Evolutionary conservation across 495 filamentous ascomycete genomes (phyloP).

Genomic region (Neurospora sp.): DNA sequence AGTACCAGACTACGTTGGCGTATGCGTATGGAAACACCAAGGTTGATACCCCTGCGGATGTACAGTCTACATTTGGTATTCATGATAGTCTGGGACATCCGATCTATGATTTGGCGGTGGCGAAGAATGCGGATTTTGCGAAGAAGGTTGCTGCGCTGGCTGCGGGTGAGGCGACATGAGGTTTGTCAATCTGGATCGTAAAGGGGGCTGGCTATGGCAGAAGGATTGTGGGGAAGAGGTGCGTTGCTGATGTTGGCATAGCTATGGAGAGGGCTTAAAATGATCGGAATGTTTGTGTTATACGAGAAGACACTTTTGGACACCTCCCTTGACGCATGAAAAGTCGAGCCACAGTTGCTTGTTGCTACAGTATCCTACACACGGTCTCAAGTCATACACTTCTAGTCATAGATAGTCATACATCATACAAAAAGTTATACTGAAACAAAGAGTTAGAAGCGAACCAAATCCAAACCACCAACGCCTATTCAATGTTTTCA

Average conservation of each 20-base stretch:
- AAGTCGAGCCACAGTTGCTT: background rate
- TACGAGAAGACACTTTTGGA: background rate
- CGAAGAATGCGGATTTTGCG: constrained; percentile 18
- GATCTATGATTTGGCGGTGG: constrained; percentile 26
- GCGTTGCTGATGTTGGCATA: background rate
- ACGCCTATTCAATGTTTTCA: background rate
- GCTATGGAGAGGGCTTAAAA: no score
- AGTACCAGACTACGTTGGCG: constrained; percentile 27
- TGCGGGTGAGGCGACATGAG: background rate
- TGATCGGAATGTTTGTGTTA: background rate
- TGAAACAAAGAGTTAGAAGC: background rate
- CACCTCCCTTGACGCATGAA: background rate
- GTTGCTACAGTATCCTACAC: background rate
- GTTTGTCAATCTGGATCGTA: background rate
- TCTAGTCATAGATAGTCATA: background rate
- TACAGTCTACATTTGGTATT: constrained; percentile 29
- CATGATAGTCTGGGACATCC: constrained; percentile 37
- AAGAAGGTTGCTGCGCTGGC: constrained; percentile 9
- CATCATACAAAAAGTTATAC: background rate
- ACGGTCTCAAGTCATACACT: no score
- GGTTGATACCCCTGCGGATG: constrained; percentile 25
- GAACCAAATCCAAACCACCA: background rate
- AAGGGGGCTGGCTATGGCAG: background rate
- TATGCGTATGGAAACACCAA: constrained; percentile 27
- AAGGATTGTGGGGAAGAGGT: background rate